These are phyloP conservation scores for Schizophyllum amplum DNA, from an alignment of 1,284 basidiomycete species.

Conservation along the genomic window DNA sequence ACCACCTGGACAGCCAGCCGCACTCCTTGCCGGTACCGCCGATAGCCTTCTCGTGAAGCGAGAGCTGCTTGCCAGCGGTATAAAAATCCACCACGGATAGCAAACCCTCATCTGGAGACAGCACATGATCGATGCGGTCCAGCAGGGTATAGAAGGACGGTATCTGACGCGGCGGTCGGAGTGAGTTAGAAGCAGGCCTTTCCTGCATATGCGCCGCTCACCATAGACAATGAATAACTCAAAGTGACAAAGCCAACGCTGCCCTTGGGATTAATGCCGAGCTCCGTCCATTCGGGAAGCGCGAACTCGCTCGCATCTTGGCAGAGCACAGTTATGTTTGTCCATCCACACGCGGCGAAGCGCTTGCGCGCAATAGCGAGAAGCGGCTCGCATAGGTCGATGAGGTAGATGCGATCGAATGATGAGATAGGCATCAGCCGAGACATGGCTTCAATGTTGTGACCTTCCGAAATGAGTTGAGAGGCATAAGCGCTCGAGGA, in stretches of 20 bases:
- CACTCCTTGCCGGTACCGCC: conserved; percentile 66
- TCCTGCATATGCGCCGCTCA: conserved; percentile 17
- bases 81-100: conserved; percentile 78
- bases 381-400: conserved; percentile 72
- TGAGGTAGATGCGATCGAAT: conserved; percentile 69
- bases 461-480: conserved; percentile 34
- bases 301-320: conserved; percentile 70
- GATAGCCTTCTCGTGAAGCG: conserved; percentile 56
- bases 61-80: conserved; percentile 54
- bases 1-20: conserved; percentile 70
- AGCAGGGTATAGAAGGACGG: conserved; percentile 64
- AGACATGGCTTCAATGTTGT: conserved; percentile 82
- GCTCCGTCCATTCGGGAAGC: conserved; percentile 53
- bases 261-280: conserved; percentile 43
- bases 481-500: background rate
- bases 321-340: conserved; percentile 67
- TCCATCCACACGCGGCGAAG: conserved; percentile 65
- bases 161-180: conserved; percentile 46
- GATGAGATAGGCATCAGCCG: conserved; percentile 54
- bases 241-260: conserved; percentile 57
- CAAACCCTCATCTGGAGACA: conserved; percentile 59
- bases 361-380: conserved; percentile 66
- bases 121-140: conserved; percentile 64
- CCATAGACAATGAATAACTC: conserved; percentile 72
- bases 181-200: background rate